Base-by-base conservation (phyloP, 495 filamentous ascomycete genomes). In the Penicillium riverlandense region DNA sequence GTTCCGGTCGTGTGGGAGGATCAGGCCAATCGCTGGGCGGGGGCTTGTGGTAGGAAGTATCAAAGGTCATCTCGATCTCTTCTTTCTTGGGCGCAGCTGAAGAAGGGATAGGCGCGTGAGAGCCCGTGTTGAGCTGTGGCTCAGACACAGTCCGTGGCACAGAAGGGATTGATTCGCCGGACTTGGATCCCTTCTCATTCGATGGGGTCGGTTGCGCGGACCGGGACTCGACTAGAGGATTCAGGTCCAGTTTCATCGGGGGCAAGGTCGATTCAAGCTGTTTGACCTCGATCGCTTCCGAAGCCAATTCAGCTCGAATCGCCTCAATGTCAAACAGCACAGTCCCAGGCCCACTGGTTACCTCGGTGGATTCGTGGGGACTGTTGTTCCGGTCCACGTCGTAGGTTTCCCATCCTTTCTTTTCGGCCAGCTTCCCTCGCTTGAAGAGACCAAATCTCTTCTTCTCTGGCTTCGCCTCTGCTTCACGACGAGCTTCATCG, bases 261-360 rank as follows among this genome's bases (percentile, higher is more conserved):
- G 90, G 90, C 12, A 96, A 66, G 4, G 90, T 96, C 9, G 85
- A 90, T 57, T 90, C 81, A 30, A 96, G 70, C 64, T 98, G 85
- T 56, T 78, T 83, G 45, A 95, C 78, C 58, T 87, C 75, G 38
- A 92, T 77, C 34, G 71, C 71, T 48, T 92, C 83, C 29, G 77
- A 84, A 16, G 87, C 86, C 8, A 99, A 64, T 54, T 95, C 89
- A 2, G 85, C 79, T 38, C 86, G 78, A 49, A 99, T 96, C 6
- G 92, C 92, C 54, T 99, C 92, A 40, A 97, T 83, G 57, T 99
- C 92, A 53, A 99, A 99, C 8, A 99, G 70, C 1, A 96, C 86
- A 39, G 66, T 67, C 5, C 62, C 67, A 5, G 62, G 54, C 0
- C 40, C 55, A 38, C 56, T 65, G 40, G 37, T 51, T 7, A 43